A percentile compares a stretch with the other conserved stretches of the same genome.
These are phyloP conservation scores for Abrus pulchellus DNA, from an alignment of 306 rosid genomes.

Conservation along the genomic window DNA sequence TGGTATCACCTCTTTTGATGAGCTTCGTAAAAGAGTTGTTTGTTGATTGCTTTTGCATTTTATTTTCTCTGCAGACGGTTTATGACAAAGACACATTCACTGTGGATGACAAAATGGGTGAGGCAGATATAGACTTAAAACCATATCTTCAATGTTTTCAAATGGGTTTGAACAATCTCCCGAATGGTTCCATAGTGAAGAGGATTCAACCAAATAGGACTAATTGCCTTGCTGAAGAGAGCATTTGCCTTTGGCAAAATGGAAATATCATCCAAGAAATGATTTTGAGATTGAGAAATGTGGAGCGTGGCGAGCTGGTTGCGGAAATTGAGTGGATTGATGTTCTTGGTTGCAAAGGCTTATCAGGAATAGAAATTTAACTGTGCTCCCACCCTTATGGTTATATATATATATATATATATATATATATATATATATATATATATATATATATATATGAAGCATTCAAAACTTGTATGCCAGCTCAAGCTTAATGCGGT, in stretches of 20 bases:
- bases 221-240: slow-evolving; percentile 75
- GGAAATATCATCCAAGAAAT: slow-evolving; percentile 76
- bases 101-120: slow-evolving; percentile 86
- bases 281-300: slow-evolving; percentile 75
- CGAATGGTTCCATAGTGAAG: slow-evolving; percentile 73
- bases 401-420: background rate
- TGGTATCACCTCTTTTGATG: background rate
- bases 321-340: slow-evolving; percentile 76
- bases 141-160: slow-evolving; percentile 65
- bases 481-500: background rate
- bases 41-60: background rate
- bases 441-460: background rate
- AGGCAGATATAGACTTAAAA: slow-evolving; percentile 75
- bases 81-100: slow-evolving; percentile 79
- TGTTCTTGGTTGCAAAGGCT: slow-evolving; percentile 58
- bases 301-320: slow-evolving; percentile 74
- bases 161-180: slow-evolving; percentile 61
- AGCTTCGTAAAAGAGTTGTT: too few species aligned
- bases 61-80: slow-evolving; percentile 57
- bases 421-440: too few species aligned
- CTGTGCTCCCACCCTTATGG: background rate
- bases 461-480: background rate
- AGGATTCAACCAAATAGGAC: slow-evolving; percentile 62
- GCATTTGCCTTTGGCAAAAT: slow-evolving; percentile 67
- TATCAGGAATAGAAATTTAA: slow-evolving; percentile 38